Conservation (phyloP, 1,139 yeast species). For the Pneumocystis canis region DNA sequence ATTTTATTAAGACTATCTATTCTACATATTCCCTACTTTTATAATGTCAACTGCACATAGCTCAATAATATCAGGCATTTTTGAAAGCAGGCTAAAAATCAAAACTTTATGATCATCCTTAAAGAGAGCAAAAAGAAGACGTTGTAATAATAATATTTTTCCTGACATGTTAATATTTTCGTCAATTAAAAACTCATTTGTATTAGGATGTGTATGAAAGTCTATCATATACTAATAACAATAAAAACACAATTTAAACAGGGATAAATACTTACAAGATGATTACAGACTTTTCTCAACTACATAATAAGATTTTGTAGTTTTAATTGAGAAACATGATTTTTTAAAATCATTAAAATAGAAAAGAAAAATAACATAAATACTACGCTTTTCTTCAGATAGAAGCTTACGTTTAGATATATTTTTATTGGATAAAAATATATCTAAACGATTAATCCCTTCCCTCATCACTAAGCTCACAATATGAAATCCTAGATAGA, state of each 20-base stretch:
- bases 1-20: slow-evolving; percentile 61
- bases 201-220: slow-evolving; percentile 40
- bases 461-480: neutral
- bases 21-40: slow-evolving; percentile 38
- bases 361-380: neutral
- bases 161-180: slow-evolving; percentile 41
- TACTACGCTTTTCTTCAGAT: neutral
- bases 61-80: slow-evolving; percentile 57
- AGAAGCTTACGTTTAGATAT: neutral
- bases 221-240: slow-evolving; percentile 41
- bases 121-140: slow-evolving; percentile 40
- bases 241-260: neutral
- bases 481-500: neutral
- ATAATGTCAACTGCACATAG: slow-evolving; percentile 47
- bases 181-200: slow-evolving; percentile 24
- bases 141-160: slow-evolving; percentile 55
- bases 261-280: slow-evolving; percentile 32
- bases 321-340: slow-evolving; percentile 24
- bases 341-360: neutral
- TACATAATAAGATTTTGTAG: slow-evolving; percentile 67
- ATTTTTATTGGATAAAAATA: neutral
- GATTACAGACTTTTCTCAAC: slow-evolving; percentile 64
- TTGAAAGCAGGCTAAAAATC: slow-evolving; percentile 73
- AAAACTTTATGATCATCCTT: slow-evolving; percentile 47
- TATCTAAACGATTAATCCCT: neutral